phyloP scores from a whole-genome alignment of 176 grass and related monocot species.

The Oryza australiensis region DNA sequence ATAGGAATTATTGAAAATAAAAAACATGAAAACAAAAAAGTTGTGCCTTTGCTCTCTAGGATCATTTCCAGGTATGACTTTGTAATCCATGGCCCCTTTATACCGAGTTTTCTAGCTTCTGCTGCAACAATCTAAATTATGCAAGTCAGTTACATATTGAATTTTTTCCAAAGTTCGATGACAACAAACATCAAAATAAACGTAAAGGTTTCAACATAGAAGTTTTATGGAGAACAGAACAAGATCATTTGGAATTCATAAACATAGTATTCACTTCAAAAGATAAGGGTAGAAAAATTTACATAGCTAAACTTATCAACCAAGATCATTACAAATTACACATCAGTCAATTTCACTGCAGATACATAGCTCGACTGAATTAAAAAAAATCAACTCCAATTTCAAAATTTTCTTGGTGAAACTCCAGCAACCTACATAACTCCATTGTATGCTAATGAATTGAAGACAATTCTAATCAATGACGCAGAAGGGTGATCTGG shows the following conservation, averaged over 20 bases:
- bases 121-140: constrained; percentile 85
- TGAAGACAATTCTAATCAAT: neutral
- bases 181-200: constrained; percentile 24
- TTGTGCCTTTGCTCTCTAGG: constrained; percentile 85
- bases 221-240: neutral
- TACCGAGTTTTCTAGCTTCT: constrained; percentile 80
- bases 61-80: constrained; percentile 99
- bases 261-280: constrained; percentile 17
- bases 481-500: neutral
- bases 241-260: constrained; percentile 16
- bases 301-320: constrained; percentile 16
- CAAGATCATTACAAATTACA: neutral
- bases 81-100: constrained; percentile 93
- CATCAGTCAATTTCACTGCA: constrained; percentile 19
- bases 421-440: neutral
- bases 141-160: constrained; percentile 46
- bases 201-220: neutral
- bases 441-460: neutral
- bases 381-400: neutral
- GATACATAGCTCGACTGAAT: constrained; percentile 13
- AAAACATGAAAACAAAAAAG: constrained; percentile 19
- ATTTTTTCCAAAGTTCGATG: constrained; percentile 8
- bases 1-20: constrained; percentile 15
- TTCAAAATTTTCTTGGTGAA: neutral
- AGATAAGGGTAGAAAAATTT: neutral